Conservation (phyloP, 1,139 yeast genomes). For the Hanseniaspora gamundiae region DNA sequence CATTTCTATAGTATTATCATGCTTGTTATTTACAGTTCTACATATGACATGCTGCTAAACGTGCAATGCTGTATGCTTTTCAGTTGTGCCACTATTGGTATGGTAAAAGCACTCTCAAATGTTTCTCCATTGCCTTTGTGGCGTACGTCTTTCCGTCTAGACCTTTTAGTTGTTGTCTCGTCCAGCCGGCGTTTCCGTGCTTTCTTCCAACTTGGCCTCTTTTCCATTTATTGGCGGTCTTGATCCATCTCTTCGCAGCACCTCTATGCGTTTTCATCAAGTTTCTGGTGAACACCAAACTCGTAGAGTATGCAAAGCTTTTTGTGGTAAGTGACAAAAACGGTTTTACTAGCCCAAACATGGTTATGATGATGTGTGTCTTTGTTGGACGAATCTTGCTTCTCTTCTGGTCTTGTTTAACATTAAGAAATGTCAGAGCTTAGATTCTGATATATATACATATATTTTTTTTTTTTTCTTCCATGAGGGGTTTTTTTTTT, state of each 20-base stretch:
- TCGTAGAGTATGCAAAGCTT: conserved; percentile 5
- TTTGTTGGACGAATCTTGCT: not conserved
- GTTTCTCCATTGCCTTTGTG: conserved; percentile 31
- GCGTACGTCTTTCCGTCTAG: conserved; percentile 56
- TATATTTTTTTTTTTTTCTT: too few relatives aligned
- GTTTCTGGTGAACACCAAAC: conserved; percentile 20
- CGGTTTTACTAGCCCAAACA: conserved; percentile 11
- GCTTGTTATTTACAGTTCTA: not conserved
- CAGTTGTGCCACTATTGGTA: conserved; percentile 19
- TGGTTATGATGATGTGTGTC: not conserved
- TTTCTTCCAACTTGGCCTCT: conserved; percentile 77
- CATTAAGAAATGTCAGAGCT: too few relatives aligned
- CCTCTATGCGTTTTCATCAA: conserved; percentile 31
- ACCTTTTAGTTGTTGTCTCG: conserved; percentile 38
- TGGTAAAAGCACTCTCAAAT: conserved; percentile 37
- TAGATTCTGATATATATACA: too few relatives aligned
- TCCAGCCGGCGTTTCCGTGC: conserved; percentile 90
- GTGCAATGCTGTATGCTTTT: not conserved
- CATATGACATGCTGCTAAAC: not conserved
- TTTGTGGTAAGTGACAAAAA: conserved; percentile 4
- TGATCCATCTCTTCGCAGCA: conserved; percentile 75
- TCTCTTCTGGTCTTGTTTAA: too few relatives aligned
- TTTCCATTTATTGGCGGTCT: conserved; percentile 48
- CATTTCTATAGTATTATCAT: not conserved
- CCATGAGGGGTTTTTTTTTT: too few relatives aligned